Evolutionary conservation across 495 filamentous ascomycete species (phyloP).

Genomic region (Rhypophila decipiens): DNA sequence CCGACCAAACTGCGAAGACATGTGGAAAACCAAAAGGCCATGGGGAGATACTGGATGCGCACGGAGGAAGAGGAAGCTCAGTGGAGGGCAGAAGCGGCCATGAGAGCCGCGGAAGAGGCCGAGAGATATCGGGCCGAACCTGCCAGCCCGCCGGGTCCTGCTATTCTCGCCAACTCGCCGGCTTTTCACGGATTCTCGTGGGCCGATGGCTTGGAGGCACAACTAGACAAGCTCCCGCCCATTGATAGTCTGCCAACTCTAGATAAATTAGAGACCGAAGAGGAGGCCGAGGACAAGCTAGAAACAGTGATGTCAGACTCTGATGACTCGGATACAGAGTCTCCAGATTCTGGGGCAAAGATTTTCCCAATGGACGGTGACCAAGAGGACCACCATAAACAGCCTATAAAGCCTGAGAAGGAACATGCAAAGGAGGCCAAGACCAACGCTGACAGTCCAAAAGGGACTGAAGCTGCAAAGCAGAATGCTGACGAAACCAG

Average conservation of each 20-base stretch:
- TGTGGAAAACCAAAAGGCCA: slow-evolving; percentile 28
- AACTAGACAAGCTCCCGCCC: slow-evolving; percentile 7
- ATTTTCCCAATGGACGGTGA: neutral
- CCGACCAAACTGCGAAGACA: slow-evolving; percentile 25
- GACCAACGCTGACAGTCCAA: neutral
- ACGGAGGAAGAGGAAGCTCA: slow-evolving; percentile 29
- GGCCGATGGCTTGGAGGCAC: slow-evolving; percentile 1
- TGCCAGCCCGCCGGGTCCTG: slow-evolving; percentile 5
- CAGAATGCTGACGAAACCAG: neutral
- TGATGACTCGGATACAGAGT: slow-evolving; percentile 3
- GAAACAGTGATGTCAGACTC: slow-evolving; percentile 6
- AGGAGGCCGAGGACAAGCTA: slow-evolving; percentile 7
- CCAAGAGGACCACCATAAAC: too few species aligned
- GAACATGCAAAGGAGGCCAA: neutral
- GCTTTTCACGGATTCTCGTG: neutral
- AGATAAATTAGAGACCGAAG: slow-evolving; percentile 14
- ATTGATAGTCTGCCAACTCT: slow-evolving; percentile 5
- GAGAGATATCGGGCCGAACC: slow-evolving; percentile 26
- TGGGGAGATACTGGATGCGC: slow-evolving; percentile 27
- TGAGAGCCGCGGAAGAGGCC: slow-evolving; percentile 22
- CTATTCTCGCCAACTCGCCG: neutral
- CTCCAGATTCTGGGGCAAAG: neutral
- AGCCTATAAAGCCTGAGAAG: neutral
- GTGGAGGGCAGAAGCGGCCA: slow-evolving; percentile 20
- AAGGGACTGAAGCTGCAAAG: neutral